Base-by-base conservation (phyloP, 2,329 filamentous ascomycete species). In the Alternaria gaisen region DNA sequence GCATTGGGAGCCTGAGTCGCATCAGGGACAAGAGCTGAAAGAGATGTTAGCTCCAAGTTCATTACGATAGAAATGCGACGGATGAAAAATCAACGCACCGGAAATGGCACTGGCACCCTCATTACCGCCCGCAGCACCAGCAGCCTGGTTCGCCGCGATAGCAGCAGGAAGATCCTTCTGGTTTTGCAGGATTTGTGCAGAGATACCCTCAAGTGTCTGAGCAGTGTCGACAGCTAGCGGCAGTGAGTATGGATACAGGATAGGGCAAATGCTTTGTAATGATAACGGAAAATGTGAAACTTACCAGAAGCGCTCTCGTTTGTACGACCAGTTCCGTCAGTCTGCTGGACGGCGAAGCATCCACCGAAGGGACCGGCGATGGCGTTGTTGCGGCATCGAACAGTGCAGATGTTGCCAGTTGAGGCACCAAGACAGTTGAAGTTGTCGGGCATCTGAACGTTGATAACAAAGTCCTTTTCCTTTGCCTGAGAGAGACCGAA, bases 321-420 rank as follows among this genome's bases (percentile, higher is more conserved):
- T 2, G 51, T 59, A 10, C 76, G 71, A 22, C 76, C 76, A 9
- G 62, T 64, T 14, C 69, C 73, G 36, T 87, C 86, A 30, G 78
- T 77, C 69, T 89, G 87, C 72, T 87, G 85, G 18, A 87, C 84
- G 14, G 85, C 83, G 42, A 88, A 83, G 60, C 86, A 85, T 32
- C 86, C 86, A 41, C 88, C 87, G 67, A 90, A 90, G n/a, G 87
- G 87, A 2, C 87, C 87, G 7, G 86, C 86, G 20, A 83, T 77
- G 8, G 87, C 86, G 5, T 78, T 81, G 76, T 90, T 90, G 76
- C 87, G 81, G 80, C 87, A 89, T 36, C 86, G 83, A 26, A 90
- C 85, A 48, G 89, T 83, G 77, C 88, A 90, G 62, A 88, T 83
- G 67, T 87, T 84, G 43, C 87, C 87, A 2, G 85, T 86, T 0